Evolutionary conservation across 2,329 filamentous ascomycete species (phyloP).

Genomic region (Apiospora hydei): DNA sequence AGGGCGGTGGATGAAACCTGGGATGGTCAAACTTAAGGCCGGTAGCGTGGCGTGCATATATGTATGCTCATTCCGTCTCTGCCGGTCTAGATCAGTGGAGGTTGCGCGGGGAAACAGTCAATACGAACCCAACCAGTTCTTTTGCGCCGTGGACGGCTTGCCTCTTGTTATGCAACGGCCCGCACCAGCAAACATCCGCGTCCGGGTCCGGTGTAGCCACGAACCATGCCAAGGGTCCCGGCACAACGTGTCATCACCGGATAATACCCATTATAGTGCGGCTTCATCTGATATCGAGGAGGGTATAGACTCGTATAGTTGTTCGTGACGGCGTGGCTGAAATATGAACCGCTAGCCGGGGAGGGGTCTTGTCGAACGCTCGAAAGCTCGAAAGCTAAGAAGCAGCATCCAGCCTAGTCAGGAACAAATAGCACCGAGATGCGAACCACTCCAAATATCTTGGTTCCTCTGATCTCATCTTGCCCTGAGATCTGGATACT

Average conservation of each 20-base stretch:
- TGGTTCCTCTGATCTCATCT: neutral
- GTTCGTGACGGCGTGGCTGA: neutral
- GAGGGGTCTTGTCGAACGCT: neutral
- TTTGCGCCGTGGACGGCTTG: neutral
- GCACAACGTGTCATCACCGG: neutral
- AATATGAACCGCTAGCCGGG: neutral
- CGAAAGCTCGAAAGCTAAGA: neutral
- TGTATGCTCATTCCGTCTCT: neutral
- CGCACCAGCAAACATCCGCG: neutral
- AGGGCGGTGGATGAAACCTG: neutral
- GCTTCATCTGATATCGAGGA: neutral
- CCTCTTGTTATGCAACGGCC: constrained; percentile 7
- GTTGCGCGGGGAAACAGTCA: neutral
- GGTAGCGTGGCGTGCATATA: neutral
- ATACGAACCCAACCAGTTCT: neutral
- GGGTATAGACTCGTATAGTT: too few relatives aligned
- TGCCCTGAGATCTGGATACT: neutral
- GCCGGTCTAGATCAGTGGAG: neutral
- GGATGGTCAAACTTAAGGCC: neutral
- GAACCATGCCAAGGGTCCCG: neutral
- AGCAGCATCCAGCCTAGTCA: neutral
- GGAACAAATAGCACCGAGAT: constrained; percentile 3
- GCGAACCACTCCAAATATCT: neutral
- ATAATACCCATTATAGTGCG: neutral
- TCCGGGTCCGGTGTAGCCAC: neutral